Base-by-base conservation (phyloP, 257 asterid species). In the Primulina huaijiensis region DNA sequence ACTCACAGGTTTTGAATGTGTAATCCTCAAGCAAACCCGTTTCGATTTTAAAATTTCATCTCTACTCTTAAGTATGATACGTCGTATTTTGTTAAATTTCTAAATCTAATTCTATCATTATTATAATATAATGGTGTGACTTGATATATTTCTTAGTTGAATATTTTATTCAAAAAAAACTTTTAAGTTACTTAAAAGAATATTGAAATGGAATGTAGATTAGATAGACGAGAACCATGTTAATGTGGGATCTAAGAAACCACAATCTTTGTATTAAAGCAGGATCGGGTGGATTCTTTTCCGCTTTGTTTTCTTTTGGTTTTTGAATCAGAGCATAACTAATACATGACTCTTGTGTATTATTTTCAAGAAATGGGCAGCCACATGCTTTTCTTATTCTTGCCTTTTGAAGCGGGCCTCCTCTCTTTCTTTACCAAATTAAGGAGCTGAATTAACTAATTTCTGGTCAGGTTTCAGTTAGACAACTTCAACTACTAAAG, bases 401-500 rank as follows among this genome's bases (percentile, higher is more conserved):
- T 38, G 25, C 40, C 67, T 75, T 63, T 67, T 27, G 40, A 43
- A 3, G n/a, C 43, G 38, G 55, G 63, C 9, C 37, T 68, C 52
- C 31, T 38, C 34, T 23, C 14, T 35, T 11, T 60, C 33, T 52
- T 75, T 29, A 53, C 72, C 72, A 21, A 65, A 69, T 59, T 7
- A 53, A 40, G 7, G 43, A 76, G 67, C 74, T 52, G 30, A 61
- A 38, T 60, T 27, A 76, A 76, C 74, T 60, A 38, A 62, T 67
- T 66, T 72, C 60, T 70, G 74, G 71, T 67, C 65, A 61, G 69
- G 38, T 67, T 62, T 57, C 29, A 2, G 75, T 69, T 63, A 62
- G 65, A 74, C 29, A 5, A 16, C 50, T 38, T 38, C 68, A 23
- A 60, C 60, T 9, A 55, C 75, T 67, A 30, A 2, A n/a, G 23